These are phyloP conservation scores for Bremia lactucae DNA, from an alignment of 352 stramenopile species.

Conservation along the genomic window DNA sequence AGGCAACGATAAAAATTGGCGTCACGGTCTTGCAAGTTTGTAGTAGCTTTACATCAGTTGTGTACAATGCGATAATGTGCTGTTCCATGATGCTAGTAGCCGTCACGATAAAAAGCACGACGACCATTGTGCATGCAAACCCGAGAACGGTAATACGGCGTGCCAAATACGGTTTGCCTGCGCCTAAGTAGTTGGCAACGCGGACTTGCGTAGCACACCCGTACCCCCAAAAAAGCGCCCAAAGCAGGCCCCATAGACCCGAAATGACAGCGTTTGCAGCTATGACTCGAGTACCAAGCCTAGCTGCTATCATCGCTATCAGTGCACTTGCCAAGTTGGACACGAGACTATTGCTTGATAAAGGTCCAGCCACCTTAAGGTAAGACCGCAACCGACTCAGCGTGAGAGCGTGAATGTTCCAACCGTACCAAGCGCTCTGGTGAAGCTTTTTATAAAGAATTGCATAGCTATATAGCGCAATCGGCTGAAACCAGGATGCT, in stretches of 20 bases:
- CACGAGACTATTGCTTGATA: slow-evolving; percentile 63
- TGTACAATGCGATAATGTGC: slow-evolving; percentile 49
- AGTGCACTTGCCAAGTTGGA: slow-evolving; percentile 61
- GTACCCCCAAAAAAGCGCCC: slow-evolving; percentile 74
- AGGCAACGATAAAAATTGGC: slow-evolving; percentile 48
- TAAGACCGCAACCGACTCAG: slow-evolving; percentile 32
- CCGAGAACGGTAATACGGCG: slow-evolving; percentile 43
- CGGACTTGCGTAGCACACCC: slow-evolving; percentile 68
- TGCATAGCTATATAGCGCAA: slow-evolving; percentile 43
- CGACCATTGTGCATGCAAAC: slow-evolving; percentile 38
- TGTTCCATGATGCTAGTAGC: slow-evolving; percentile 34
- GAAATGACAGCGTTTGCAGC: slow-evolving; percentile 63
- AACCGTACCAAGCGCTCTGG: slow-evolving; percentile 43
- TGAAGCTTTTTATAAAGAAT: slow-evolving; percentile 55
- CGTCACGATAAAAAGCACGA: slow-evolving; percentile 37
- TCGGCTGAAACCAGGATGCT: slow-evolving; percentile 68
- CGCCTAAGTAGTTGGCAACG: slow-evolving; percentile 67
- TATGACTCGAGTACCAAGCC: slow-evolving; percentile 44
- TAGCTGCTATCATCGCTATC: slow-evolving; percentile 54
- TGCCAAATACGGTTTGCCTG: slow-evolving; percentile 34
- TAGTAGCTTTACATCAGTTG: slow-evolving; percentile 38
- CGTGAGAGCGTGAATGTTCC: slow-evolving; percentile 39
- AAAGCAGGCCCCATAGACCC: slow-evolving; percentile 54
- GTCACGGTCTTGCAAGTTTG: slow-evolving; percentile 37
- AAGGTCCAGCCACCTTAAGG: slow-evolving; percentile 39